Conservation (phyloP, 2,329 filamentous ascomycete species). For the Fusarium hainanense region DNA sequence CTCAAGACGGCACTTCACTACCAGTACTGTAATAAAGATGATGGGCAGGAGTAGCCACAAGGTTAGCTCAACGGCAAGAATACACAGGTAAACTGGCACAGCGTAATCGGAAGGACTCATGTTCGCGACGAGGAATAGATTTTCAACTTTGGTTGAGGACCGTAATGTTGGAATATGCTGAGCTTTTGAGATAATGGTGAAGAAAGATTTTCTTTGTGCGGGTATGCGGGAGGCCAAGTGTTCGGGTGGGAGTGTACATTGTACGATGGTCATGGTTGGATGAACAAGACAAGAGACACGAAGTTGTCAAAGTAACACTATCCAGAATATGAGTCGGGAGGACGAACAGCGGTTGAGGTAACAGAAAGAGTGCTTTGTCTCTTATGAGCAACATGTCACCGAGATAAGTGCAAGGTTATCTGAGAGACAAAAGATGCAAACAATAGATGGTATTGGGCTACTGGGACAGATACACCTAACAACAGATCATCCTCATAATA, state of each 20-base stretch:
- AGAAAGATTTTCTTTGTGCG: conserved; percentile 13
- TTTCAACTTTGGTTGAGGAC: neutral
- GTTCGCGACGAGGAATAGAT: conserved; percentile 4
- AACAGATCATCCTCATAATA: neutral
- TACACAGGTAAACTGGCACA: conserved; percentile 32
- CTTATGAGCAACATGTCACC: conserved; percentile 25
- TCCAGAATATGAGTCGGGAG: conserved; percentile 17
- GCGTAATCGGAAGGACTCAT: conserved; percentile 38
- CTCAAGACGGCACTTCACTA: conserved; percentile 17
- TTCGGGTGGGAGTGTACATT: conserved; percentile 31
- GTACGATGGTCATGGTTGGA: conserved; percentile 30
- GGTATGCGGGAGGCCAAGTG: conserved; percentile 11
- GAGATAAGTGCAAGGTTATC: conserved; percentile 9
- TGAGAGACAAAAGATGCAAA: conserved; percentile 9
- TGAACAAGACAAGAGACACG: conserved; percentile 39
- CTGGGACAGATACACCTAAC: conserved; percentile 18
- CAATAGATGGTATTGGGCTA: conserved; percentile 17
- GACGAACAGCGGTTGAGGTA: conserved; percentile 21
- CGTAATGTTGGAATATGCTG: neutral
- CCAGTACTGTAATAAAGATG: conserved; percentile 18
- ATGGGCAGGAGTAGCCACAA: conserved; percentile 37
- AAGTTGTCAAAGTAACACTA: conserved; percentile 30
- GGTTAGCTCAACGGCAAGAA: conserved; percentile 28
- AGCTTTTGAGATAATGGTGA: conserved; percentile 7
- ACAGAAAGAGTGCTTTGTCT: conserved; percentile 10